Evolutionary conservation across 257 asterid genomes (phyloP).

Genomic region (Nemophila menziesii): DNA sequence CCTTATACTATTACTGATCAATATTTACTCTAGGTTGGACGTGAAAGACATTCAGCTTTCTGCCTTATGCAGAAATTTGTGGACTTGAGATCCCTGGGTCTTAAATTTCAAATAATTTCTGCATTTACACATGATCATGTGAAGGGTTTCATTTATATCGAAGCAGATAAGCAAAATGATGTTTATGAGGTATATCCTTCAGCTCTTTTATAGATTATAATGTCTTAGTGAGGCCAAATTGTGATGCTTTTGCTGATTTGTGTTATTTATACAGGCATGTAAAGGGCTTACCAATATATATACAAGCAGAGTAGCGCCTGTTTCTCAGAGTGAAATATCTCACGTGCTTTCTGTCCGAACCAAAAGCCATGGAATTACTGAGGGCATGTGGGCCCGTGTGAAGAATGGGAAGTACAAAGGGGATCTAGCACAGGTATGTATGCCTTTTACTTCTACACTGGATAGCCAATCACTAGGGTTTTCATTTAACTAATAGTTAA

Average conservation of each 20-base stretch:
- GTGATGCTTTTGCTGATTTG: constrained; percentile 5
- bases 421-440: constrained; percentile 78
- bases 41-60: constrained; percentile 81
- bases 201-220: neutral
- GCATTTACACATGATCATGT: constrained; percentile 80
- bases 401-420: constrained; percentile 93
- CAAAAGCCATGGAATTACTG: constrained; percentile 49
- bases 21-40: constrained; percentile 52
- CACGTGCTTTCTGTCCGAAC: constrained; percentile 52
- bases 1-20: constrained; percentile 11
- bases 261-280: constrained; percentile 48
- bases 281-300: constrained; percentile 64
- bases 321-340: constrained; percentile 48
- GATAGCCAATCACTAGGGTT: neutral
- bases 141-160: constrained; percentile 68
- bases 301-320: constrained; percentile 45
- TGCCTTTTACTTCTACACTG: constrained; percentile 7
- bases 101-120: constrained; percentile 63
- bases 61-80: constrained; percentile 89
- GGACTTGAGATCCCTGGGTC: constrained; percentile 56
- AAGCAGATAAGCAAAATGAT: constrained; percentile 69
- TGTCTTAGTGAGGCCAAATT: neutral
- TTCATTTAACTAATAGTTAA: neutral
- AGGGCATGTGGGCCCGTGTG: constrained; percentile 94
- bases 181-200: constrained; percentile 58